Percentiles rank a stretch among this genome's conserved stretches.
Evolutionary conservation across 768 basidiomycete species (phyloP).

Genomic region (Coprinellus aureogranulatus): DNA sequence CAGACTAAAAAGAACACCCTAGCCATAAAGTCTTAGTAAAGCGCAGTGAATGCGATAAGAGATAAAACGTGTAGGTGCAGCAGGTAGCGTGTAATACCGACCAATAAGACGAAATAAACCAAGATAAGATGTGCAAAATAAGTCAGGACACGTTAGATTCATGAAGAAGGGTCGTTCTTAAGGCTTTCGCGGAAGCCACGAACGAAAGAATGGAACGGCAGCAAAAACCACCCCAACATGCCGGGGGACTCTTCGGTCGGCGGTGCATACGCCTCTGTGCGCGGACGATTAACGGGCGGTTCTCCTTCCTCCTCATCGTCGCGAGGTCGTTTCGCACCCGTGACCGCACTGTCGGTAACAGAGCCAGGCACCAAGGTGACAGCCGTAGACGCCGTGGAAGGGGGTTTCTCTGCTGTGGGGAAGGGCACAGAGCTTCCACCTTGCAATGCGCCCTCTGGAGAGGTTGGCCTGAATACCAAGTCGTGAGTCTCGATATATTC

Average conservation of each 20-base stretch:
- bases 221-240: conserved; percentile 56
- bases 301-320: conserved; percentile 43
- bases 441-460: neutral
- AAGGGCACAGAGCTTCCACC: conserved; percentile 1
- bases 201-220: conserved; percentile 63
- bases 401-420: conserved; percentile 4
- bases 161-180: conserved; percentile 8
- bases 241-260: conserved; percentile 46
- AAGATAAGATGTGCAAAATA: neutral
- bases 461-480: neutral
- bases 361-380: conserved; percentile 32
- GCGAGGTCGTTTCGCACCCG: conserved; percentile 32
- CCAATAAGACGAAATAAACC: neutral
- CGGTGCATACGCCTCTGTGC: conserved; percentile 45
- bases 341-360: conserved; percentile 19
- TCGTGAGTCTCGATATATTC: neutral
- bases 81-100: too few species aligned
- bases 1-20: too few species aligned
- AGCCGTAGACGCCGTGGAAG: conserved; percentile 23
- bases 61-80: too few species aligned
- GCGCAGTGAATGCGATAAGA: too few species aligned
- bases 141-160: neutral
- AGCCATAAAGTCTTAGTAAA: too few species aligned
- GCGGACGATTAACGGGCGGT: conserved; percentile 49
- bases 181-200: conserved; percentile 68